A percentile compares a stretch with the other conserved stretches of the same genome.
These are phyloP conservation scores for Aureobasidium sp. DNA, from an alignment of 2,329 filamentous ascomycete genomes.

Conservation along the genomic window DNA sequence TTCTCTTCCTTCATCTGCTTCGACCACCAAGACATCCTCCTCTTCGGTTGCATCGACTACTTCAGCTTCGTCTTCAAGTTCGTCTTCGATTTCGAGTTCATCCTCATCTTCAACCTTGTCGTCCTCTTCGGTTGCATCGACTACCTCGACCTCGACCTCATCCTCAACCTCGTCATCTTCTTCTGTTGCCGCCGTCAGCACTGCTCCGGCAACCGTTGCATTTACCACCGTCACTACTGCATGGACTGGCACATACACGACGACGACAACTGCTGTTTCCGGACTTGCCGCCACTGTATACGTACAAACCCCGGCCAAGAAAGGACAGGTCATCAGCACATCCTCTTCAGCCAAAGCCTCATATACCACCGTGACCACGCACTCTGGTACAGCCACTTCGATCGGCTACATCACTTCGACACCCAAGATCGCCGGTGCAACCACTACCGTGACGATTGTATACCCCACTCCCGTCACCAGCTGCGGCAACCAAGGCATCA, in stretches of 20 bases:
- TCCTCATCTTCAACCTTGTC: background rate
- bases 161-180: background rate
- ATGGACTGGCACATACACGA: conserved; percentile 16
- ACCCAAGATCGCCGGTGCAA: conserved; percentile 2
- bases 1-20: background rate
- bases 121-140: background rate
- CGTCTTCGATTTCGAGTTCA: too few relatives aligned
- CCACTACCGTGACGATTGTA: conserved; percentile 7
- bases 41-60: background rate
- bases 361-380: background rate
- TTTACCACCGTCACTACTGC: conserved; percentile 17
- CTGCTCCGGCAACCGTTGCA: conserved; percentile 16
- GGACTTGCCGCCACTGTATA: conserved; percentile 16
- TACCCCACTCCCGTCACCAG: background rate
- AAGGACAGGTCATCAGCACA: background rate
- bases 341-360: background rate
- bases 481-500: conserved; percentile 2
- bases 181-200: background rate
- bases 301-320: conserved; percentile 15
- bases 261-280: conserved; percentile 8
- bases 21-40: background rate
- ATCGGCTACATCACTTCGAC: conserved; percentile 7
- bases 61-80: background rate
- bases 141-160: background rate
- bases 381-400: conserved; percentile 12